Evolutionary conservation across 306 rosid species (phyloP).

Genomic region (Corylus americana): DNA sequence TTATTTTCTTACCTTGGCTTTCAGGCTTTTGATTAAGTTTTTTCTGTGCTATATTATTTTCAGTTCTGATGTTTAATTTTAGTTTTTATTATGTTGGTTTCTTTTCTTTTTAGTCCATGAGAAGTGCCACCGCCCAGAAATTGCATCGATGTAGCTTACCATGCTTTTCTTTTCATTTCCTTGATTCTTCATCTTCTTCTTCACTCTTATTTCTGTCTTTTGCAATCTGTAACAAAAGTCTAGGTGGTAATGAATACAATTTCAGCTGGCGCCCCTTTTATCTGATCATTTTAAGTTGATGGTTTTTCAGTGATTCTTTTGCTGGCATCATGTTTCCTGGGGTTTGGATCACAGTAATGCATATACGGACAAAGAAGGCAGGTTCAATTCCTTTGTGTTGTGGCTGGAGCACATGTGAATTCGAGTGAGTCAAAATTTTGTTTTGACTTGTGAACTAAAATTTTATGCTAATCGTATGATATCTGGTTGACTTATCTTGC

Average conservation of each 20-base stretch:
- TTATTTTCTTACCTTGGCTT: not conserved
- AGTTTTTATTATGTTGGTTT: not conserved
- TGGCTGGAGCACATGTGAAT: not conserved
- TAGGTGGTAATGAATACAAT: not conserved
- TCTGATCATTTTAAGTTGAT: not conserved
- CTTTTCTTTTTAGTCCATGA: not conserved
- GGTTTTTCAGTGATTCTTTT: not conserved
- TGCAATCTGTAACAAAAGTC: not conserved
- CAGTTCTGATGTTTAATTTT: not conserved
- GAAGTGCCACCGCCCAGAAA: not conserved
- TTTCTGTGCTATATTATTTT: not conserved
- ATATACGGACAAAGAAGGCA: not conserved
- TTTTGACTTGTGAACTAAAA: not conserved
- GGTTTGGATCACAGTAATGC: not conserved
- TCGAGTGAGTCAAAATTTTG: not conserved
- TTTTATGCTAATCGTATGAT: not conserved
- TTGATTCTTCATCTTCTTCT: not conserved
- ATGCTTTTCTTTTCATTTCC: not conserved
- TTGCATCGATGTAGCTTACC: not conserved
- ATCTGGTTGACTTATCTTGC: not conserved
- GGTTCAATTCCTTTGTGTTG: not conserved
- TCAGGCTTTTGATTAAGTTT: not conserved
- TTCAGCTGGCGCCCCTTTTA: not conserved
- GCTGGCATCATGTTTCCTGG: slow-evolving; percentile 9
- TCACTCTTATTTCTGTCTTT: not conserved